phyloP scores from a whole-genome alignment of 352 stramenopile genomes.

The Phytophthora sojae region DNA sequence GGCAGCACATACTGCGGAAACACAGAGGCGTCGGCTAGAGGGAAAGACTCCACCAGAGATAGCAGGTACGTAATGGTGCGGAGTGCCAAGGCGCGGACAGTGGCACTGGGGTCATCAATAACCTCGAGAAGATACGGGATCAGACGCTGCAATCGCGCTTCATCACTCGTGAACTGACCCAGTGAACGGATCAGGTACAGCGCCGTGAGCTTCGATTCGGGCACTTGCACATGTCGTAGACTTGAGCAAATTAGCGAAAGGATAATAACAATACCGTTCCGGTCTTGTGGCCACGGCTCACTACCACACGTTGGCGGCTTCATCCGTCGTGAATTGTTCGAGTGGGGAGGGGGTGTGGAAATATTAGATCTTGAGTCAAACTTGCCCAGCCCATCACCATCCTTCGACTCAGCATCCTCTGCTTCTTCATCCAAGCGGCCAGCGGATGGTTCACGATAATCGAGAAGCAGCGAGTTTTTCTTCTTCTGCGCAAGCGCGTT shows the following conservation, averaged over 20 bases:
- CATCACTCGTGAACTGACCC: slow-evolving; percentile 90
- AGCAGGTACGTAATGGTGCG: slow-evolving; percentile 92
- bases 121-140: slow-evolving; percentile 94
- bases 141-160: slow-evolving; percentile 95
- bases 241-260: slow-evolving; percentile 87
- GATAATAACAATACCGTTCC: slow-evolving; percentile 89
- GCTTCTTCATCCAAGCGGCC: slow-evolving; percentile 40
- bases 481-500: slow-evolving; percentile 83
- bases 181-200: slow-evolving; percentile 93
- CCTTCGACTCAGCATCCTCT: slow-evolving; percentile 30
- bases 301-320: slow-evolving; percentile 27
- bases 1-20: slow-evolving; percentile 98
- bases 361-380: slow-evolving; percentile 20
- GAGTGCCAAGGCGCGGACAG: slow-evolving; percentile 92
- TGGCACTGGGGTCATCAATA: slow-evolving; percentile 92
- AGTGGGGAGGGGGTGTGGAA: slow-evolving; percentile 29
- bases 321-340: slow-evolving; percentile 33
- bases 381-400: slow-evolving; percentile 33
- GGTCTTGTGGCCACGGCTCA: slow-evolving; percentile 58
- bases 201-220: slow-evolving; percentile 90
- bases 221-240: slow-evolving; percentile 84
- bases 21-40: slow-evolving; percentile 95
- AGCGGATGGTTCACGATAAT: slow-evolving; percentile 49
- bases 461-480: slow-evolving; percentile 71
- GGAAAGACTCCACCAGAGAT: slow-evolving; percentile 91